Evolutionary conservation across 176 grass and related monocot species (phyloP).

Genomic region (Paspalum vaginatum): DNA sequence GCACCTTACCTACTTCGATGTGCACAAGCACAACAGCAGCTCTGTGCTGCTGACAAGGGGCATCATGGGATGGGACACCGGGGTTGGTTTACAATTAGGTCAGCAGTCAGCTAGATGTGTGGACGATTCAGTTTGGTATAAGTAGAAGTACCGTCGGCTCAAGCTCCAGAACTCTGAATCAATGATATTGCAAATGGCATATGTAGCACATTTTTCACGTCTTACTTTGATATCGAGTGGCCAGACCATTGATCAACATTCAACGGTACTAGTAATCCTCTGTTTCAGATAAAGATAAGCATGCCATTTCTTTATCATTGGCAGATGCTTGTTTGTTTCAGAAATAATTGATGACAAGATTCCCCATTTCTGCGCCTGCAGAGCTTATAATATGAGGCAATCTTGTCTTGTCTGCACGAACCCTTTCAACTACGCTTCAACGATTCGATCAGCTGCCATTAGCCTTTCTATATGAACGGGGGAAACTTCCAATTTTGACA

Average conservation of each 20-base stretch:
- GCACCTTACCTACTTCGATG: conserved; percentile 13
- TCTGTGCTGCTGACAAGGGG: not conserved
- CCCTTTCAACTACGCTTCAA: not conserved
- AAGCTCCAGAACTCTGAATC: not conserved
- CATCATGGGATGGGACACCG: not conserved
- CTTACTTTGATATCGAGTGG: not conserved
- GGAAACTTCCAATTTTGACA: not conserved
- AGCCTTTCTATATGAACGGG: not conserved
- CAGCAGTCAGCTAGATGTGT: not conserved
- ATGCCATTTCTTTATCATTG: not conserved
- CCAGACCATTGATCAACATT: not conserved
- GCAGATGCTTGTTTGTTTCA: too few relatives aligned
- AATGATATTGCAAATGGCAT: not conserved
- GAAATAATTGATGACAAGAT: not conserved
- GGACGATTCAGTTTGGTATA: not conserved
- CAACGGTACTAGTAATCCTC: not conserved
- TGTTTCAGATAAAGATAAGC: not conserved
- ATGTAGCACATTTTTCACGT: not conserved
- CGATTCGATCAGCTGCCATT: too few relatives aligned
- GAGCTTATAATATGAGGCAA: not conserved
- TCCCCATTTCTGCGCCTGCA: not conserved
- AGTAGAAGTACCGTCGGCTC: not conserved
- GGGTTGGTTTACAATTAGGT: not conserved
- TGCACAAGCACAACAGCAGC: not conserved
- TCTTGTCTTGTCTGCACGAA: not conserved